A percentile compares a stretch with the other conserved stretches of the same genome.
phyloP scores from a whole-genome alignment of 768 basidiomycete genomes.

The Rhizopogon vulgaris region DNA sequence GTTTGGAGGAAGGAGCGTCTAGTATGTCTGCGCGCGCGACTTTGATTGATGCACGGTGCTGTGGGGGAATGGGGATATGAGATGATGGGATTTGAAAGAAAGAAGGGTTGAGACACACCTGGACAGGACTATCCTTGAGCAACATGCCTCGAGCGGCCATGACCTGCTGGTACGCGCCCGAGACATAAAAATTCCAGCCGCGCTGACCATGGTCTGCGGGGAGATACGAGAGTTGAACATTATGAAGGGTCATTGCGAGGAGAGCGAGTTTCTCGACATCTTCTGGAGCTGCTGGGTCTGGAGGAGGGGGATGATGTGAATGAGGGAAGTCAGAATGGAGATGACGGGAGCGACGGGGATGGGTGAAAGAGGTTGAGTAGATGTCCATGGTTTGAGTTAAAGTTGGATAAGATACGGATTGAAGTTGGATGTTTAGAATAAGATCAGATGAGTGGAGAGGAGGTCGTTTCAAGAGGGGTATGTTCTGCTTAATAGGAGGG shows the following conservation, averaged over 20 bases:
- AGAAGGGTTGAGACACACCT: constrained; percentile 38
- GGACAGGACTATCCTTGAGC: constrained; percentile 82
- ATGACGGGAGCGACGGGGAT: constrained; percentile 77
- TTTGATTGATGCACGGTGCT: constrained; percentile 85
- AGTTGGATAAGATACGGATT: constrained; percentile 9
- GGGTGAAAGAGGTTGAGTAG: constrained; percentile 91
- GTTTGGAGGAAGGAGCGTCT: constrained; percentile 75
- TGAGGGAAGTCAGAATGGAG: constrained; percentile 42
- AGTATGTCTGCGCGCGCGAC: constrained; percentile 91
- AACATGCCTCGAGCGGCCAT: constrained; percentile 86
- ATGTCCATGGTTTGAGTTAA: constrained; percentile 62
- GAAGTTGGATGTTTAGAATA: constrained; percentile 8
- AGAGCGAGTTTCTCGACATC: constrained; percentile 75
- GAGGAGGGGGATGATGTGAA: constrained; percentile 32
- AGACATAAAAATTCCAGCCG: constrained; percentile 86
- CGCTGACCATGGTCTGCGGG: constrained; percentile 59
- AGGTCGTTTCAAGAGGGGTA: constrained; percentile 1
- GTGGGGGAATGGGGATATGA: constrained; percentile 14
- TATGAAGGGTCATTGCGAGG: constrained; percentile 75
- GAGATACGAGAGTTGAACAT: constrained; percentile 78
- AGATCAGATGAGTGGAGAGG: background rate
- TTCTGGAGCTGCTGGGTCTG: constrained; percentile 39
- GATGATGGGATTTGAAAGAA: constrained; percentile 7
- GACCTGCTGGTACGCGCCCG: constrained; percentile 89
- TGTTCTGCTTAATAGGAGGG: constrained; percentile 3